Conservation (phyloP, 352 stramenopile genomes). For the Halophytophthora polymorphica region DNA sequence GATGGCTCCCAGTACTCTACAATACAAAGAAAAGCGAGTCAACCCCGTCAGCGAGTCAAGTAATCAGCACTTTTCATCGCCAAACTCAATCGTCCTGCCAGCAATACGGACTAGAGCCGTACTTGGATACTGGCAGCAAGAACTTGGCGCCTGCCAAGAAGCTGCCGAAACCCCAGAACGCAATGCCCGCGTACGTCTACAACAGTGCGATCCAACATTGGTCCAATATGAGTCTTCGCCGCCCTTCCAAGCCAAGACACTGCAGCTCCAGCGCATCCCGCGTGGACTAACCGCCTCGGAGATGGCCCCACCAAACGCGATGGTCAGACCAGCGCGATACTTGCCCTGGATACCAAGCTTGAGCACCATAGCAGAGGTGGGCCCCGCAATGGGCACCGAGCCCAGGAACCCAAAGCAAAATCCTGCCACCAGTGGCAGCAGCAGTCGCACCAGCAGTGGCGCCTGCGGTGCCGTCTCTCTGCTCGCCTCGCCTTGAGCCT, state of each 20-base stretch:
- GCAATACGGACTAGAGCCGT: slow-evolving; percentile 15
- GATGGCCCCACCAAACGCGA: slow-evolving; percentile 78
- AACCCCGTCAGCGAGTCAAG: background rate
- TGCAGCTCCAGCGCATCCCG: background rate
- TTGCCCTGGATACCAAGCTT: slow-evolving; percentile 87
- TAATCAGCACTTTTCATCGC: slow-evolving; percentile 3
- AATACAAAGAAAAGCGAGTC: slow-evolving; percentile 2
- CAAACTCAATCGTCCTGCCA: background rate
- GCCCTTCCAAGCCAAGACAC: background rate
- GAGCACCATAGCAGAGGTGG: slow-evolving; percentile 86
- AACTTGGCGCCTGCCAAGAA: slow-evolving; percentile 84
- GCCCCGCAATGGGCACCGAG: slow-evolving; percentile 78
- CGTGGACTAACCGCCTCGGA: slow-evolving; percentile 63
- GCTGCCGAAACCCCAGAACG: slow-evolving; percentile 89
- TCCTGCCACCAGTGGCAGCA: slow-evolving; percentile 72
- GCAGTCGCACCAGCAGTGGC: slow-evolving; percentile 51
- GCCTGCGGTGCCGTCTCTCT: slow-evolving; percentile 7
- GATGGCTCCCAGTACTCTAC: slow-evolving; percentile 74
- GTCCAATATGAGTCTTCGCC: slow-evolving; percentile 1
- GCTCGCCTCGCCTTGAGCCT: background rate
- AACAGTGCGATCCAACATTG: slow-evolving; percentile 1
- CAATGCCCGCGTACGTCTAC: slow-evolving; percentile 85
- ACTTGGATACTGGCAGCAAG: slow-evolving; percentile 84
- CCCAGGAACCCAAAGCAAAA: slow-evolving; percentile 87
- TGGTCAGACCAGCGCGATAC: slow-evolving; percentile 73